Base-by-base conservation (phyloP, 75 land plant species). In the Pinus tabuliformis region DNA sequence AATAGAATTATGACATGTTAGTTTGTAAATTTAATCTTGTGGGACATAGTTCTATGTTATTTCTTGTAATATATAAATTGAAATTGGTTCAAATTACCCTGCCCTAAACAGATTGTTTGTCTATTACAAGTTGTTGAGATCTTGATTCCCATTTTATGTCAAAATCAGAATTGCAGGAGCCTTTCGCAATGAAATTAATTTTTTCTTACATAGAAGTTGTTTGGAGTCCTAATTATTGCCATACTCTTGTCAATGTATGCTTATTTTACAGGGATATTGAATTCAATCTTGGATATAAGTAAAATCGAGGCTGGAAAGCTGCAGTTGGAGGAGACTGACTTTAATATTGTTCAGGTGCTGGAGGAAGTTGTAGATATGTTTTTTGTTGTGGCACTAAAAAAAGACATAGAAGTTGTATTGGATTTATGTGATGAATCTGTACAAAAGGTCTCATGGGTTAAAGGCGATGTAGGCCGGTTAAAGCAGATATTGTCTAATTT, bases 231-330 rank as follows among this genome's bases (percentile, higher is more conserved):
- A 16, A 49, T 17, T 72, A 42, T 45, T 16, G 15, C 14, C 22
- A 42, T 8, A 18, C 37, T 18, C 21, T 57, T 76, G 20, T 45
- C 22, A 78, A 21, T 60, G 16, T 79, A 59, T 26, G 33, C 30
- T 52, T 81, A 12, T 65, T 60, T 61, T 85, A 17, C 76, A 95
- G 98, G 90, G 28, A 84, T 95, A 70, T 76, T 95, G 77, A 92
- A 92, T 77, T 83, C 95, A 8, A 85, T 95, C 45, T 90, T 95
- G 36, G 98, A 95, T 75, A 87, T 83, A 58, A 95, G 93, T 75
- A 95, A 91, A 73, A 85, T 90, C 14, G 98, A 92, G 77, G 95
- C 92, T 7, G 91, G 95, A 8, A 95, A 91, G 76, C 82, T 92
- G 82, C 79, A 85, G 36, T 74, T 92, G n/a, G 84, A 90, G 24